Conservation (phyloP, 2,329 filamentous ascomycete species). For the Calonectria pauciramosa region DNA sequence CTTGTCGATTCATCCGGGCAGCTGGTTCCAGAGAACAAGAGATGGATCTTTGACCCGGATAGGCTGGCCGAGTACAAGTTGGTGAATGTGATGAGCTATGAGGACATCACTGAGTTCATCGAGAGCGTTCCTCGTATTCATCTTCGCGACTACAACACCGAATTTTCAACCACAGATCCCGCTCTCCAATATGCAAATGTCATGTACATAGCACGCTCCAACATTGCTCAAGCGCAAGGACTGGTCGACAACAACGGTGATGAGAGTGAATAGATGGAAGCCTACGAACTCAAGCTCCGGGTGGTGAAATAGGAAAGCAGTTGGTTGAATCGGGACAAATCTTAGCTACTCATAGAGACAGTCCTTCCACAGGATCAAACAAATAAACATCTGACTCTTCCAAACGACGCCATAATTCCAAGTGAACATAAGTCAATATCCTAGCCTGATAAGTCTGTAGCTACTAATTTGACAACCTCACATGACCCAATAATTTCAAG, state of each 20-base stretch:
- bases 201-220: neutral
- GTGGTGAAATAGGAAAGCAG: neutral
- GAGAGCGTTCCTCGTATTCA: neutral
- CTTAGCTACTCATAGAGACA: neutral
- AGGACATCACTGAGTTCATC: neutral
- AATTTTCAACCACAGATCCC: neutral
- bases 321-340: neutral
- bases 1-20: neutral
- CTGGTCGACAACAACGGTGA: neutral
- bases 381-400: neutral
- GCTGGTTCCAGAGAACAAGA: neutral
- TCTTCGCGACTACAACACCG: neutral
- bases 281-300: neutral
- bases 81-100: neutral
- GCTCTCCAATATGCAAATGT: neutral
- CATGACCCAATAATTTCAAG: neutral
- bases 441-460: neutral
- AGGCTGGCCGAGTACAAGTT: neutral
- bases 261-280: neutral
- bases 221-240: neutral
- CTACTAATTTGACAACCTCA: neutral
- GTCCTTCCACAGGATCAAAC: neutral
- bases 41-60: neutral
- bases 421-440: neutral
- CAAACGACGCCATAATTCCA: neutral